Conservation (phyloP, 2,329 filamentous ascomycete genomes). For the Paraconiothyrium sp. region DNA sequence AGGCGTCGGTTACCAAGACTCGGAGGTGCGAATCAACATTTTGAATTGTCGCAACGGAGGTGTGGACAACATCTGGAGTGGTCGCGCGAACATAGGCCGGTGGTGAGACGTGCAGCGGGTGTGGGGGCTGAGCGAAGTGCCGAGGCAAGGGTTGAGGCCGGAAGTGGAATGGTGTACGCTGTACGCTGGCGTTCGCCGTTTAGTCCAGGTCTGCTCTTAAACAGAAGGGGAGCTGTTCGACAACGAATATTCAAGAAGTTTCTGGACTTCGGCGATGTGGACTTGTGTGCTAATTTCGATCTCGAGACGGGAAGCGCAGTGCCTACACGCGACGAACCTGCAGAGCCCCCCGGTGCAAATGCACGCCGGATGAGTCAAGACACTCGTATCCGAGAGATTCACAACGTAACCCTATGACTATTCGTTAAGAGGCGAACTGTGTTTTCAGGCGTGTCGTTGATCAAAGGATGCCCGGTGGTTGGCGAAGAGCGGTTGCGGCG, state of each 20-base stretch:
- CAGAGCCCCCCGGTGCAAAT: background rate
- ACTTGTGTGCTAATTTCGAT: background rate
- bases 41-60: background rate
- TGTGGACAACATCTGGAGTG: background rate
- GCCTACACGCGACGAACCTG: background rate
- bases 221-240: background rate
- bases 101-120: background rate
- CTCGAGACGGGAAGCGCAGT: background rate
- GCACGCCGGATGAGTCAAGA: background rate
- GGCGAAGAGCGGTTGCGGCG: constrained; percentile 1
- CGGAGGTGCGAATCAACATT: constrained; percentile 1
- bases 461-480: background rate
- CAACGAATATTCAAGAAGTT: background rate
- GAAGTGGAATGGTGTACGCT: constrained; percentile 9
- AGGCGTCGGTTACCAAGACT: constrained; percentile 10
- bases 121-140: constrained; percentile 9
- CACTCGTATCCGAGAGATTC: background rate
- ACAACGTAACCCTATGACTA: background rate
- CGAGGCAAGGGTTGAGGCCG: background rate
- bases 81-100: background rate
- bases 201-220: too few relatives aligned
- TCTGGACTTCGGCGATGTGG: background rate
- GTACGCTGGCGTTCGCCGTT: background rate
- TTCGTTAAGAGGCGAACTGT: background rate
- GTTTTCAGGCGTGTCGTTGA: background rate